These are phyloP conservation scores for Penicillium glabrum DNA, from an alignment of 2,329 filamentous ascomycete genomes.

Conservation along the genomic window DNA sequence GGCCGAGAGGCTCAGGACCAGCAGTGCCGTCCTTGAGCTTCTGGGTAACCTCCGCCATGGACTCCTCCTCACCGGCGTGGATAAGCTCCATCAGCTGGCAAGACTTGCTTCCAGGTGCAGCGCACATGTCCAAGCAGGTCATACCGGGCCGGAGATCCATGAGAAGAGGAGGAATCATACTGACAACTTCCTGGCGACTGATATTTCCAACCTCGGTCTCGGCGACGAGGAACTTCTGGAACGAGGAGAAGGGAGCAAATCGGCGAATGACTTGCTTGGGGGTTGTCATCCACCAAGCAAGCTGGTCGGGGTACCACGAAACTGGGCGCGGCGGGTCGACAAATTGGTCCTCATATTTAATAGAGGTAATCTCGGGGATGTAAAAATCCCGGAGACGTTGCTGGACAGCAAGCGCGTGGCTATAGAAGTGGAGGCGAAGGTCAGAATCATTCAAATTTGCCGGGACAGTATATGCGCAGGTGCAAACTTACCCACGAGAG, in stretches of 20 bases:
- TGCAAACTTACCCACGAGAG: slow-evolving; percentile 70
- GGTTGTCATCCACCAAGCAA: slow-evolving; percentile 98
- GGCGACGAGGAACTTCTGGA: slow-evolving; percentile 96
- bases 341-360: slow-evolving; percentile 76
- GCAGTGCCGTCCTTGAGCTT: slow-evolving; percentile 63
- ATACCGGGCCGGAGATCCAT: slow-evolving; percentile 90
- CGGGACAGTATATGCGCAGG: neutral
- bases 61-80: slow-evolving; percentile 85
- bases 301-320: slow-evolving; percentile 88
- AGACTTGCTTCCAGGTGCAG: slow-evolving; percentile 94
- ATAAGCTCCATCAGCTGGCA: slow-evolving; percentile 94
- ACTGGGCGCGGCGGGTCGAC: slow-evolving; percentile 82
- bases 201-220: slow-evolving; percentile 98
- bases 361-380: slow-evolving; percentile 83
- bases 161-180: slow-evolving; percentile 95
- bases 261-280: slow-evolving; percentile 94
- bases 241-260: slow-evolving; percentile 89
- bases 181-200: slow-evolving; percentile 94
- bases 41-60: slow-evolving; percentile 70
- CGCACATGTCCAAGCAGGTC: slow-evolving; percentile 92
- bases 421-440: slow-evolving; percentile 33
- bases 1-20: slow-evolving; percentile 44
- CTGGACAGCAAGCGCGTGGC: slow-evolving; percentile 89
- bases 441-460: slow-evolving; percentile 9
- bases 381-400: slow-evolving; percentile 84